Base-by-base conservation (phyloP, 2,329 filamentous ascomycete genomes). In the Calonectria multiphialidica region DNA sequence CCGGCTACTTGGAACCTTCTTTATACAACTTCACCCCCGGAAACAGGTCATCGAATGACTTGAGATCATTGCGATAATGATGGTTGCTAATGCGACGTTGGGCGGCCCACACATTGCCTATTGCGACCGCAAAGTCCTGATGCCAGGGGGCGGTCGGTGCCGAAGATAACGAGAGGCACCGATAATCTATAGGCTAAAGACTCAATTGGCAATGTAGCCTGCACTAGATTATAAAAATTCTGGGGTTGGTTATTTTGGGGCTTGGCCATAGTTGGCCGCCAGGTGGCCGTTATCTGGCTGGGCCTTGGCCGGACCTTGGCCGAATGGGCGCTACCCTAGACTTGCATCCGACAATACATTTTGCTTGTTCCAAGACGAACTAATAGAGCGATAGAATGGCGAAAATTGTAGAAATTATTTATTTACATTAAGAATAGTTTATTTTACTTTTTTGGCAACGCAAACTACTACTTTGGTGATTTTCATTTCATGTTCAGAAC, bases 251-350 rank as follows among this genome's bases (percentile, higher is more conserved):
- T n/a, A 35, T 57, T 25, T 57, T 40, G 25, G 23, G 23, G 35
- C 53, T 40, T 59, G 53, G 53, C 53, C 53, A 40, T 40, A n/a
- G 53, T 59, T 59, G 53, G 53, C 53, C 53, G 53, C 21, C 35
- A 6, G 53, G 18, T 40, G 53, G 35, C 49, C 10, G 53, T 40
- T 59, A 59, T 59, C 53, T 25, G 13, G 5, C 21, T 40, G 18
- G n/a, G 10, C 30, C 12, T 59, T 59, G 53, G 53, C 53, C 53
- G 53, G 33, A 6, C 18, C 53, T 59, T 59, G 53, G 53, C 53
- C 53, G 53, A 40, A 25, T n/a, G n/a, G 10, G 16, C 23, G 53
- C 37, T 59, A 59, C 53, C 53, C 53, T 59, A 59, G n/a, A 57
- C n/a, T 8, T 30, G n/a, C n/a, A n/a, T n/a, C n/a, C n/a, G n/a